Evolutionary conservation across 2,329 filamentous ascomycete genomes (phyloP), one percentile per base, ranked within the genome.

Genomic region (Xylariaceae sp.): DNA sequence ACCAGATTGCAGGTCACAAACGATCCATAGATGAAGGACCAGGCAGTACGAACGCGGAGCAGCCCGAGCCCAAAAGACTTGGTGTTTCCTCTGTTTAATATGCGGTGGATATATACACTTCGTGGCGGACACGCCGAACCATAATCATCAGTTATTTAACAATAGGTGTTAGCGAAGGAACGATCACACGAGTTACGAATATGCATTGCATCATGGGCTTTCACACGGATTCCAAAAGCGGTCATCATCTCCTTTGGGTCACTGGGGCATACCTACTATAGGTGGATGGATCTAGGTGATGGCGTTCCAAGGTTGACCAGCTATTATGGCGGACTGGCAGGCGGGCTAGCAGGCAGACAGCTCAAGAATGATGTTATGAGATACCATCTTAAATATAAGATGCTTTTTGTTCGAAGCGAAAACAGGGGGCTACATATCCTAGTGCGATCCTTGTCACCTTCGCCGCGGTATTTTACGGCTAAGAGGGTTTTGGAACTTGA

Each of bases 1-100:
- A 67, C 48, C 69, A 71, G 47, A 69, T 69, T 16, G 58, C 64
- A 11, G 67, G 66, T 6, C 67, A 69, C 23, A 69, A 68, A 34
- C 61, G 63, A 53, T 39, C 59, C 4, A 43, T 65, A 14, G 66
- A 69, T 21, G 63, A 62, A 41, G 53, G 54, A 28, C 67, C 67
- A 24, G 67, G 65, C 19, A 59, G 50, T 41, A 40, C 50, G 11
- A 63, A 53, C 43, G 53, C 61, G 9, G 67, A 71, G 40, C 65
- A 70, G 45, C 69, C 65, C 11, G 68, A 70, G 53, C 43, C 66
- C 2, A 70, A 71, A 60, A 65, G 66, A 53, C 51, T 62, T 4
- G 62, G 64, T 4, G 49, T 70, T 21, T 64, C 65, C 19, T 40
- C 64, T 6, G 41, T 41, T 17, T 64, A 56, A 45, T 47, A 33